These are phyloP conservation scores for Benincasa hispida DNA, from an alignment of 306 rosid species.

Conservation along the genomic window DNA sequence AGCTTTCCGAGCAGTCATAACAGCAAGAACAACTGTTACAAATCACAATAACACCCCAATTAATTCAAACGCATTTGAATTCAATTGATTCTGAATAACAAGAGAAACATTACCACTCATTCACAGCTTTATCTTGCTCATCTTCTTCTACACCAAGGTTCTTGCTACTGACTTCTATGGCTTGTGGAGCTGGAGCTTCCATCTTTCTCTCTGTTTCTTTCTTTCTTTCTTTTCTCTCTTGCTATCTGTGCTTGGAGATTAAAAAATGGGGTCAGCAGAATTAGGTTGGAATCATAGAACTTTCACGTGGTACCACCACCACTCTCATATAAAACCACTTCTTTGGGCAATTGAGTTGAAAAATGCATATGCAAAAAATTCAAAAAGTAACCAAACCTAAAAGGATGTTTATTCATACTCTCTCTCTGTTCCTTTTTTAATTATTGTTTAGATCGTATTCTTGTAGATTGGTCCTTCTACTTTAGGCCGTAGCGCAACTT, in stretches of 20 bases:
- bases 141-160: neutral
- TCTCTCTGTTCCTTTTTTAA: too few species aligned
- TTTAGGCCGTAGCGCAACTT: neutral
- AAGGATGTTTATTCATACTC: neutral
- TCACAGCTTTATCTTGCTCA: neutral
- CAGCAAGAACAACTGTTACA: slow-evolving; percentile 2
- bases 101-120: slow-evolving; percentile 1
- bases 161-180: slow-evolving; percentile 36
- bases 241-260: neutral
- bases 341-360: neutral
- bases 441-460: too few species aligned
- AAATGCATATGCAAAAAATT: neutral
- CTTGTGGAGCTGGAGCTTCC: slow-evolving; percentile 66
- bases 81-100: neutral
- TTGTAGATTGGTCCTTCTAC: neutral
- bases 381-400: neutral
- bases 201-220: slow-evolving; percentile 20
- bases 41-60: too few species aligned
- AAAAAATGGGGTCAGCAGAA: neutral
- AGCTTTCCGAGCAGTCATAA: neutral
- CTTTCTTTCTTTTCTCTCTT: neutral
- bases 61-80: neutral
- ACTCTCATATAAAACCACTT: neutral
- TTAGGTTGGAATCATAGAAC: neutral
- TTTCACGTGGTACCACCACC: neutral